A percentile compares a stretch with the other conserved stretches of the same genome.
Conservation (phyloP, 1,284 basidiomycete species). For the Trichosporon ovoides region DNA sequence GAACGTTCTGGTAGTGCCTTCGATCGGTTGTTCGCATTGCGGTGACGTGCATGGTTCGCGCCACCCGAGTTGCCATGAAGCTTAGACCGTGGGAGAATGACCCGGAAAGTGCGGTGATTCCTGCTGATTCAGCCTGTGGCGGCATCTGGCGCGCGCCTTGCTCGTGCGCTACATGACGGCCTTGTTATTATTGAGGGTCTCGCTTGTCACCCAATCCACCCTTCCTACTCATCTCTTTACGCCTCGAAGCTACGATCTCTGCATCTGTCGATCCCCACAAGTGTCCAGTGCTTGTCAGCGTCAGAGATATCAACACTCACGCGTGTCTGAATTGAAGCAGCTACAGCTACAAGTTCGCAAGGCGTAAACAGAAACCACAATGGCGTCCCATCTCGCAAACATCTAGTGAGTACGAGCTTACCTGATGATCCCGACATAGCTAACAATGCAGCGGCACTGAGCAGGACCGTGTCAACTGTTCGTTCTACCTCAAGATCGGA, state of each 20-base stretch:
- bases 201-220: conserved; percentile 20
- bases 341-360: not conserved
- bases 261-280: conserved; percentile 2
- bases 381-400: conserved; percentile 48
- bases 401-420: conserved; percentile 42
- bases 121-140: conserved; percentile 17
- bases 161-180: not conserved
- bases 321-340: conserved; percentile 5
- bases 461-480: conserved; percentile 50
- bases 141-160: not conserved
- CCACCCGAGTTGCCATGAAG: not conserved
- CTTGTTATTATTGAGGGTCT: not conserved
- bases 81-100: conserved; percentile 14
- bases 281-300: not conserved
- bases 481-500: conserved; percentile 50
- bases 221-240: conserved; percentile 11
- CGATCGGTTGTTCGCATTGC: not conserved
- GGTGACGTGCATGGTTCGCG: conserved; percentile 7
- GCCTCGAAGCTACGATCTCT: not conserved
- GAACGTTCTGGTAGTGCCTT: conserved; percentile 1
- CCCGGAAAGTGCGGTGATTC: conserved; percentile 9
- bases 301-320: conserved; percentile 7
- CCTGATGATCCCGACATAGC: not conserved
- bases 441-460: conserved; percentile 45
- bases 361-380: conserved; percentile 18